Base-by-base conservation (phyloP, 1,284 basidiomycete genomes). In the Trichosporon sp. region DNA sequence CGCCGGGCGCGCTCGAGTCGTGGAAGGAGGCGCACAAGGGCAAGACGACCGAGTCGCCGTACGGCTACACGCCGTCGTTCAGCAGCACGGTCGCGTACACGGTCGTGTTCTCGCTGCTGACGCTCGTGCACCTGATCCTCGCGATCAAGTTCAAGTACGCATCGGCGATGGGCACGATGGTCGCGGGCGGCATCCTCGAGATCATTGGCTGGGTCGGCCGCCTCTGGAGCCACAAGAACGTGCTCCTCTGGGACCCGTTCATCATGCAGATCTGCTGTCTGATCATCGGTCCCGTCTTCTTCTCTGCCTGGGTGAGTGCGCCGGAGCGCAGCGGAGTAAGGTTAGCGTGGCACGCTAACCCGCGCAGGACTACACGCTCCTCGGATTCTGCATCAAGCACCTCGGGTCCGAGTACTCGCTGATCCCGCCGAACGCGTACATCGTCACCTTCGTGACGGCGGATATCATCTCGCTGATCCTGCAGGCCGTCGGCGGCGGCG, bases 161-260 rank as follows among this genome's bases (percentile, higher is more conserved):
- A 86, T 87, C 85, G 80, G 77, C 88, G 9, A 75, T 88, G 47
- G 86, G 85, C 0, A 89, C 89, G 0, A 83, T 86, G 8, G 79
- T 85, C 18, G 75, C 87, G 0, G 85, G 85, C 34, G 87, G 86
- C 9, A n/a, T 84, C 1, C 77, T 86, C 2, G 89, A 90, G 77
- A 73, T 87, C 15, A 71, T 88, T 12, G 80, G 80, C 2, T 80
- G 79, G 78, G 71, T 75, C 0, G 80, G 70, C 1, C 71, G 80
- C 21, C 68, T 76, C 25, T 80, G 79, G 79, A 75, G 72, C 15
- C 56, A 47, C 47, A 62, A 75, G 62, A 76, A 80, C 63, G 68
- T 76, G 9, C 38, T 72, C 6, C 29, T 65, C 15, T 70, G 75
- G 25, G 68, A 75, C n/a, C 77, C 78, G 5, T 81, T 79, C 69